Conservation (phyloP, 768 basidiomycete genomes). For the Boletus vinaceobasis region DNA sequence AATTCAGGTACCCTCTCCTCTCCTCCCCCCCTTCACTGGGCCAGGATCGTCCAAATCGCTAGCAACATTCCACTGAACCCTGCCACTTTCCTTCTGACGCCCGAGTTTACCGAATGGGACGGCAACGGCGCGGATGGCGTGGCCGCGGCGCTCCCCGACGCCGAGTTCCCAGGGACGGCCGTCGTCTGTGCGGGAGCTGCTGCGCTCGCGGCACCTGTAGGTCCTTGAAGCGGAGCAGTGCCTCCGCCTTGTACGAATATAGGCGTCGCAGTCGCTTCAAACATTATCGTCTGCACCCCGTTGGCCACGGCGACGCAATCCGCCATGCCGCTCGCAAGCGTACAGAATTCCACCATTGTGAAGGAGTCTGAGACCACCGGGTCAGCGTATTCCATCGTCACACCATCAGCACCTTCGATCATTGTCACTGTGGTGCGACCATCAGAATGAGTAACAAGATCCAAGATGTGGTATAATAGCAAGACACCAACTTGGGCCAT, state of each 20-base stretch:
- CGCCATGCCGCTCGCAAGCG: background rate
- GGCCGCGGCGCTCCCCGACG: background rate
- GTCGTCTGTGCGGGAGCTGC: background rate
- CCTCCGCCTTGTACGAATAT: constrained; percentile 12
- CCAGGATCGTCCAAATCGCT: background rate
- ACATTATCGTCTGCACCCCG: background rate
- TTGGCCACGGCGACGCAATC: background rate
- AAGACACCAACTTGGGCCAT: too few relatives aligned
- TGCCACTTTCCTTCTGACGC: background rate
- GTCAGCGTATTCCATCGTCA: background rate
- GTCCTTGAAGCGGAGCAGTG: background rate
- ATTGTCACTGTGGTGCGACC: background rate
- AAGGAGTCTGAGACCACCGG: too few relatives aligned
- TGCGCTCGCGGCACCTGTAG: background rate
- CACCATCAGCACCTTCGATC: background rate
- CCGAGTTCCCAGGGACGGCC: constrained; percentile 1
- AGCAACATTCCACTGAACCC: background rate
- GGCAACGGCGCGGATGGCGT: background rate
- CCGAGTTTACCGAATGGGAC: background rate
- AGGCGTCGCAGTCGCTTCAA: background rate
- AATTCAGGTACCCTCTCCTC: too few relatives aligned
- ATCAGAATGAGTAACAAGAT: too few relatives aligned
- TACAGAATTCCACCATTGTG: background rate
- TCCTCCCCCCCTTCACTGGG: background rate
- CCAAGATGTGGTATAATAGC: too few relatives aligned